Evolutionary conservation across 257 asterid species (phyloP), one percentile per base, ranked within the genome.

Genomic region (Penstemon barbatus): DNA sequence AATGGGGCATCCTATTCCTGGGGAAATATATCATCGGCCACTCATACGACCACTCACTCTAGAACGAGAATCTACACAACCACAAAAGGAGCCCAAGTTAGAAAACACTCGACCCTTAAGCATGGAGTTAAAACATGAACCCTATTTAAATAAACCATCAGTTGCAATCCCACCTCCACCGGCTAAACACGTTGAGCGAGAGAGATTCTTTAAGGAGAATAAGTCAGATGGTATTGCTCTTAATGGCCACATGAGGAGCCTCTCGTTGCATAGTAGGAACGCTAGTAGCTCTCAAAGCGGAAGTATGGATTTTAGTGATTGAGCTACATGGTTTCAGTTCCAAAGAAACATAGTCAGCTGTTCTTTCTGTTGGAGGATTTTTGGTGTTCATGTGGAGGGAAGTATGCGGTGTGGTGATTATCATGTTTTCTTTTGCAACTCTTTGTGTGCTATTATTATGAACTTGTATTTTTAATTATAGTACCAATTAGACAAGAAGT

Each of bases 91-190:
- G 80, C 76, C 76, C n/a, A 81, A 72, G 70, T 79, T 73, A 76
- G 82, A 81, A 75, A 65, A 65, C 54, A 43, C 60, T 7, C 45
- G 50, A 65, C 77, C 83, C 66, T 63, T 56, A 56, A 60, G 78
- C 57, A 38, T 45, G 46, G 70, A 61, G 48, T 51, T 61, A 66
- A 84, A 72, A 65, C 80, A 71, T 54, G 83, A 77, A 70, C 18
- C 61, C 25, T 60, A 63, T 62, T 11, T 6, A 57, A 74, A 66
- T 42, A 83, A 49, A 76, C 60, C 79, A 6, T 74, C 79, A 4
- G 97, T 79, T 15, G 52, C 84, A 60, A 79, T 90, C 78, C 97
- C 99, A 55, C 97, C 97, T 1, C 98, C 98, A 45, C 99, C 99
- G 4, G 90, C 99, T 53, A 93, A 88, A 71, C 96, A 86, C 25